Percentiles rank a stretch among this genome's conserved stretches.
These are phyloP conservation scores for Lophiostoma macrostomum DNA, from an alignment of 495 filamentous ascomycete genomes.

Conservation along the genomic window DNA sequence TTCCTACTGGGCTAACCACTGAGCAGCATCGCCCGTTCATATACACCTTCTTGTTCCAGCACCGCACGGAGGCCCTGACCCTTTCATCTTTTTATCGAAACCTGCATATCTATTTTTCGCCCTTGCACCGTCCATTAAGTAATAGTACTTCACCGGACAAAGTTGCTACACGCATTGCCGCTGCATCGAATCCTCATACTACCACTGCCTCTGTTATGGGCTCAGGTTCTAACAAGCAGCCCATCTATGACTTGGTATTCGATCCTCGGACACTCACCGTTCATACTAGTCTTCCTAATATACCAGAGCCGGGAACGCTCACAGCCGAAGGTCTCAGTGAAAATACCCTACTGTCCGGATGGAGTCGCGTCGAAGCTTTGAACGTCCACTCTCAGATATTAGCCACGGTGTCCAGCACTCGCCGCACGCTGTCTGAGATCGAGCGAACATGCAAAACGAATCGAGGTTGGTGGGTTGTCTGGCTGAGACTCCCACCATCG, in stretches of 20 bases:
- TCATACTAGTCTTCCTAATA: conserved; percentile 85
- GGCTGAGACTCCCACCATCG: conserved; percentile 67
- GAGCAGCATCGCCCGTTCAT: conserved; percentile 74
- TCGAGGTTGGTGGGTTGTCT: conserved; percentile 95
- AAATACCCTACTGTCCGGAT: conserved; percentile 33
- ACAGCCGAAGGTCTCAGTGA: conserved; percentile 31
- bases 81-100: conserved; percentile 71
- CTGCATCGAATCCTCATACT: conserved; percentile 34
- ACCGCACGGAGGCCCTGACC: conserved; percentile 62
- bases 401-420: conserved; percentile 66
- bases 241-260: conserved; percentile 82
- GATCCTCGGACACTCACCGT: conserved; percentile 74
- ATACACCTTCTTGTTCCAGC: conserved; percentile 83
- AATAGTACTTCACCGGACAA: conserved; percentile 60
- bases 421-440: conserved; percentile 49
- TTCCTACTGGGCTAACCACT: conserved; percentile 2
- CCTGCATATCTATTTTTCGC: conserved; percentile 76
- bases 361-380: conserved; percentile 85
- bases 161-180: conserved; percentile 50
- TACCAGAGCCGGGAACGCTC: conserved; percentile 61
- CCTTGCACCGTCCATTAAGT: conserved; percentile 69
- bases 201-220: conserved; percentile 34
- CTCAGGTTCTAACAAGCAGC: conserved; percentile 38
- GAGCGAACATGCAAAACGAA: conserved; percentile 91
- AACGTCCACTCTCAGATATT: conserved; percentile 86